phyloP scores from a whole-genome alignment of 495 filamentous ascomycete species.

The Cryomyces minteri region DNA sequence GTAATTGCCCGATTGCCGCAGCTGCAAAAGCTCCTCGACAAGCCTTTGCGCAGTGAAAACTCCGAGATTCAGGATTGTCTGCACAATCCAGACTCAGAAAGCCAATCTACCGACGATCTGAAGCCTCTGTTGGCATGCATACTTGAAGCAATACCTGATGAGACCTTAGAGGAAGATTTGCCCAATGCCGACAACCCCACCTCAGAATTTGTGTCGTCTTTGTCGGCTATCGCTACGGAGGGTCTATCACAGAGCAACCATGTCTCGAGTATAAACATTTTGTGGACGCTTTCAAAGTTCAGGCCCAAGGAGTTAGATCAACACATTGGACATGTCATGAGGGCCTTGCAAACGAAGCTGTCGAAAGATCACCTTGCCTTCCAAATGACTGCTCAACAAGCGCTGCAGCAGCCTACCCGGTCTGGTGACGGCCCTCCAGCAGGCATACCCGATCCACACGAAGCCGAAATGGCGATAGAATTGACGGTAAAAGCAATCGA shows the following conservation, averaged over 20 bases:
- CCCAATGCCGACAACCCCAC: constrained; percentile 47
- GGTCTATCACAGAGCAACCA: constrained; percentile 59
- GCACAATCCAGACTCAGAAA: constrained; percentile 22
- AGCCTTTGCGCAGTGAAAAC: constrained; percentile 69
- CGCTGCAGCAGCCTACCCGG: constrained; percentile 6
- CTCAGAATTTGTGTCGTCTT: constrained; percentile 61
- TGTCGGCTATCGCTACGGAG: constrained; percentile 69
- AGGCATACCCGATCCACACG: constrained; percentile 48
- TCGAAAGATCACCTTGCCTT: constrained; percentile 84
- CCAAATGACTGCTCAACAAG: constrained; percentile 29
- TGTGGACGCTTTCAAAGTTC: constrained; percentile 76
- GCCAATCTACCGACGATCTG: constrained; percentile 12
- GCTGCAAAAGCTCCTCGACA: constrained; percentile 81
- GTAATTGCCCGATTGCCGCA: constrained; percentile 51
- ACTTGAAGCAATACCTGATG: constrained; percentile 73
- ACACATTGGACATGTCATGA: constrained; percentile 79
- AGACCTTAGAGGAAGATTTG: constrained; percentile 50
- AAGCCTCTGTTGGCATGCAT: constrained; percentile 61
- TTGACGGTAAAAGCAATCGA: constrained; percentile 90
- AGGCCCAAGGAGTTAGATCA: constrained; percentile 73
- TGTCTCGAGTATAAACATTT: constrained; percentile 70
- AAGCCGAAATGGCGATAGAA: constrained; percentile 67
- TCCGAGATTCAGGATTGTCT: constrained; percentile 85
- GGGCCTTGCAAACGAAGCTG: constrained; percentile 78
- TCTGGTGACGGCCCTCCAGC: constrained; percentile 16